Base-by-base conservation (phyloP, 148 eudicot species). In the Fagopyrum tataricum region DNA sequence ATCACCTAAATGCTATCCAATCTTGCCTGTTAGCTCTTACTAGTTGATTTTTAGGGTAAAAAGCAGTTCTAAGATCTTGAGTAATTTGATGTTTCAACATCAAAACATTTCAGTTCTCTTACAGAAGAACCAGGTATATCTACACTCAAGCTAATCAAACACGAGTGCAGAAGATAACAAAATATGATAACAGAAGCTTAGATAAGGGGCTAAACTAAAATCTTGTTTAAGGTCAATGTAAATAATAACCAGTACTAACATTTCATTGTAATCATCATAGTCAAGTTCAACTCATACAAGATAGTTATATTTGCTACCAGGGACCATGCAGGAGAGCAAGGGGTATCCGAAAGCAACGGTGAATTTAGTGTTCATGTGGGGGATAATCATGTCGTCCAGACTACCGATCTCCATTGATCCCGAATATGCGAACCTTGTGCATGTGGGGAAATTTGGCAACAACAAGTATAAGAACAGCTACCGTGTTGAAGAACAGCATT, bases 371-470 rank as follows among this genome's bases (percentile, higher is more conserved):
- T 31, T 31, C 37, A 31, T 31, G 37, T 31, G 37, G 37, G 37
- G 37, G 37, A 2, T 39, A 17, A 49, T 49, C 39, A 59, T 5
- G 66, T 37, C 23, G 5, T 4, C 66, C 23, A 49, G 55, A 72
- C 84, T 74, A 89, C 58, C 82, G 82, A 52, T 87, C 94, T 14
- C 87, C 91, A 73, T 91, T 91, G 43, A 91, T 91, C 37, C 97
- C 97, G 49, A 91, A 91, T 11, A 91, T 91, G 9, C 97, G 91
- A 75, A 91, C 97, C 80, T 87, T 91, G 86, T 91, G 97, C 97
- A 89, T 91, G 72, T 83, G 74, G 7, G 97, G 97, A 72, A 89
- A 85, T 83, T 91, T 91, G 56, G 97, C 97, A 71, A 91, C 88
- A 40, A 91, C 93, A 23, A 91, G 82, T 71, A 91, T 80, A 20